Base-by-base conservation (phyloP, 179 eudicot species). In the Actinidia polygama region DNA sequence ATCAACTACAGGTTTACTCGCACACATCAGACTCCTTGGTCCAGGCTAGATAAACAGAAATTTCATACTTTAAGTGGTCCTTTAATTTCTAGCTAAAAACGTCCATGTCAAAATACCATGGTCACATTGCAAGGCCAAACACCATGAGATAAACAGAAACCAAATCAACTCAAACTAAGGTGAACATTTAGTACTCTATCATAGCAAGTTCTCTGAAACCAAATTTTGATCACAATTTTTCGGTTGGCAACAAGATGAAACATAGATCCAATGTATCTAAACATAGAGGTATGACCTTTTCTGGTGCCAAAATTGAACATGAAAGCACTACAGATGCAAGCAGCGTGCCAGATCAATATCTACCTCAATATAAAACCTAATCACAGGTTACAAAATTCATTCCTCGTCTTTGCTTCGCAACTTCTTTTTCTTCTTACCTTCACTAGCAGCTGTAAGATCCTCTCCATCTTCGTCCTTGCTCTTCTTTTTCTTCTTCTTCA, bases 401-500 rank as follows among this genome's bases (percentile, higher is more conserved):
- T 68, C 73, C 74, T 80, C 83, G 11, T 82, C 83, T 49, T 71
- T 82, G 21, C 9, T 62, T 58, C 12, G 62, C 46, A 86, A 77
- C 84, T 89, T 89, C 88, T 87, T 86, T 84, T 89, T 89, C 89
- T 88, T 90, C 81, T 90, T 90, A 40, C 90, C 81, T 79, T 88
- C 90, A 51, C 85, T 86, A 10, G 77, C 84, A 63, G 84, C 84
- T 16, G 85, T 75, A 62, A 62, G 57, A 14, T 89, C 93, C 76
- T 88, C 90, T 50, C 26, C 75, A 23, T 68, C 78, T 19, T 84
- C 88, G 36, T 76, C 86, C 83, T 89, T 90, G 74, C 87, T 91
- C 83, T 89, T 91, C 92, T 92, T 94, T 76, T 89, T 92, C 81
- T 92, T 93, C 86, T 92, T 91, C 86, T 91, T 90, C 82, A 87